These are phyloP conservation scores for Kwoniella shandongensis DNA, from an alignment of 768 basidiomycete genomes.

Conservation along the genomic window DNA sequence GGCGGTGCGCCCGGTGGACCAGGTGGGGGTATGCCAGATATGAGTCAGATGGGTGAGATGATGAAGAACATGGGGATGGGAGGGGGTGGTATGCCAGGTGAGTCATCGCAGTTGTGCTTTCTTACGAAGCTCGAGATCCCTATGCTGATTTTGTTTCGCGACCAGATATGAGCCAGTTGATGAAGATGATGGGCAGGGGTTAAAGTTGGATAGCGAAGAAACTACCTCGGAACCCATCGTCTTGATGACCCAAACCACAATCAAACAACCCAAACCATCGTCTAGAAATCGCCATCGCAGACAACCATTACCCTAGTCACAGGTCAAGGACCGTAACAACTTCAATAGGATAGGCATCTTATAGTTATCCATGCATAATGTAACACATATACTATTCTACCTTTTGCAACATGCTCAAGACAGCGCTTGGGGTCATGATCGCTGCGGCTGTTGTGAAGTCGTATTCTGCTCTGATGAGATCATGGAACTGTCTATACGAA, in stretches of 20 bases:
- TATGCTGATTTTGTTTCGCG: not conserved
- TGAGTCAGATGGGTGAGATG: conserved; percentile 80
- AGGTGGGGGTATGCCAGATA: conserved; percentile 69
- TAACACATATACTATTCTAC: not conserved
- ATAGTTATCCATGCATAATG: not conserved
- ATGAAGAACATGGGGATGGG: conserved; percentile 58
- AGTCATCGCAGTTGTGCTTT: conserved; percentile 5
- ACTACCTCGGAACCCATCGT: too few relatives aligned
- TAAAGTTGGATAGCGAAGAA: too few relatives aligned
- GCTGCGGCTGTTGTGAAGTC: conserved; percentile 47
- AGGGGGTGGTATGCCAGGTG: conserved; percentile 39
- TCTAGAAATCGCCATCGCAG: too few relatives aligned
- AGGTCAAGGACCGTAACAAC: too few relatives aligned
- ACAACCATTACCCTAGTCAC: too few relatives aligned
- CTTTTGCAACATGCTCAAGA: conserved; percentile 17
- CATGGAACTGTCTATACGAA: conserved; percentile 71
- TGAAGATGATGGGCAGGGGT: conserved; percentile 56
- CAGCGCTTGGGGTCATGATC: conserved; percentile 46
- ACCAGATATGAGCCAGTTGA: conserved; percentile 54
- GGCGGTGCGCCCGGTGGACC: conserved; percentile 62
- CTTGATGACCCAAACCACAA: too few relatives aligned
- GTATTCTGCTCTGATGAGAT: conserved; percentile 60
- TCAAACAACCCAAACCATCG: too few relatives aligned
- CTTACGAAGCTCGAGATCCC: not conserved
- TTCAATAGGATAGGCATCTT: not conserved